phyloP scores from a whole-genome alignment of 2,329 filamentous ascomycete genomes.

The Aspergillus neoniger region DNA sequence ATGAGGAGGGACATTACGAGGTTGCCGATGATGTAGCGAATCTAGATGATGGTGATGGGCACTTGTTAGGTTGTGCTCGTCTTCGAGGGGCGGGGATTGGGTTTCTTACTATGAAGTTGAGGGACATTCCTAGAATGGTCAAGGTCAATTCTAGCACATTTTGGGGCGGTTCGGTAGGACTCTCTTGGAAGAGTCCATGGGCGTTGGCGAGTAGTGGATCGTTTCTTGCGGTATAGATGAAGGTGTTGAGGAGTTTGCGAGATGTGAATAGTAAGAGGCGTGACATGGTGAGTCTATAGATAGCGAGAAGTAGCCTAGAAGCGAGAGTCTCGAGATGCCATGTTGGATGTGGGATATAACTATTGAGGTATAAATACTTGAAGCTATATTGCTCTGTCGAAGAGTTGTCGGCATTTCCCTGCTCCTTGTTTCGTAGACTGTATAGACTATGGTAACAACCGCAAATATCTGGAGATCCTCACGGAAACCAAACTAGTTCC shows the following conservation, averaged over 20 bases:
- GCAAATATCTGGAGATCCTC: no score
- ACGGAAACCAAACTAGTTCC: no score
- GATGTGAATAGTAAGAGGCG: background rate
- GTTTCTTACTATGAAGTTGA: background rate
- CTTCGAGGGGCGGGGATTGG: background rate
- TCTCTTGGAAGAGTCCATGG: background rate
- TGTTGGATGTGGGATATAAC: no score
- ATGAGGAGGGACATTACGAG: conserved; percentile 3
- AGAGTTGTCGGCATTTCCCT: no score
- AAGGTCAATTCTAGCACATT: background rate
- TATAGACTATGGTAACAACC: no score
- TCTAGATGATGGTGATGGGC: background rate
- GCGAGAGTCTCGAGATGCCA: no score
- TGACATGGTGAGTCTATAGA: no score
- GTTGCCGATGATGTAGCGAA: background rate
- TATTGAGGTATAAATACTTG: no score
- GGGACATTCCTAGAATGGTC: background rate
- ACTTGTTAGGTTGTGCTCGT: no score
- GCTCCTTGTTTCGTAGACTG: no score
- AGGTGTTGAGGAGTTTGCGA: conserved; percentile 5
- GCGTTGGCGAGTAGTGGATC: conserved; percentile 6
- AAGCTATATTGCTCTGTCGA: no score
- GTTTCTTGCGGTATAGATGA: conserved; percentile 6
- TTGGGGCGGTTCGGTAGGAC: background rate
- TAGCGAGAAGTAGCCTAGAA: no score